A percentile compares a stretch with the other conserved stretches of the same genome.
phyloP scores from a whole-genome alignment of 306 rosid species.

The Vigna hirtella region DNA sequence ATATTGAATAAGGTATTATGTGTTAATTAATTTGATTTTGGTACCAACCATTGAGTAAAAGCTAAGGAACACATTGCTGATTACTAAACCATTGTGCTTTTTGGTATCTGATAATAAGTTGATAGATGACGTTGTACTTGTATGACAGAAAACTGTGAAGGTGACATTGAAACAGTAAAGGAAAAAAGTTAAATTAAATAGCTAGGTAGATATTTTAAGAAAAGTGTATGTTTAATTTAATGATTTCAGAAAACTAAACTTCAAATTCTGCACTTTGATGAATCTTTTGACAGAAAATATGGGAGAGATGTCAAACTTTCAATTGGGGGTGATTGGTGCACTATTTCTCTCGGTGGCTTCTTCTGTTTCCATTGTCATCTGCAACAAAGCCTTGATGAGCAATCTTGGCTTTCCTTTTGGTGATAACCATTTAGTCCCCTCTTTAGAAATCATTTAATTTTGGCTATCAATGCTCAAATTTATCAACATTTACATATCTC shows the following conservation, averaged over 20 bases:
- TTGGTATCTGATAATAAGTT: background rate
- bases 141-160: slow-evolving; percentile 6
- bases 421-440: slow-evolving; percentile 32
- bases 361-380: slow-evolving; percentile 96
- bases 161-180: background rate
- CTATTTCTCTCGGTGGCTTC: slow-evolving; percentile 96
- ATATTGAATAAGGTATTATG: slow-evolving; percentile 37
- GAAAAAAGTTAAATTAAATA: background rate
- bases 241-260: background rate
- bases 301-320: slow-evolving; percentile 91
- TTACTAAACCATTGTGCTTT: background rate
- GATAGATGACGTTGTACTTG: background rate
- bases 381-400: slow-evolving; percentile 99
- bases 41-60: slow-evolving; percentile 30
- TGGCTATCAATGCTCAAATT: background rate
- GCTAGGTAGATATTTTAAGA: background rate
- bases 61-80: background rate
- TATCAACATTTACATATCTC: background rate
- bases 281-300: slow-evolving; percentile 53
- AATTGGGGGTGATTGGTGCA: slow-evolving; percentile 90
- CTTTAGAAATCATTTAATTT: background rate
- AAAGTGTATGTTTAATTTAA: background rate
- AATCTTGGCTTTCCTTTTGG: slow-evolving; percentile 98
- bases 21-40: slow-evolving; percentile 2
- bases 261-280: background rate